Conservation (phyloP, 257 asterid species). For the Solanum chmielewskii region DNA sequence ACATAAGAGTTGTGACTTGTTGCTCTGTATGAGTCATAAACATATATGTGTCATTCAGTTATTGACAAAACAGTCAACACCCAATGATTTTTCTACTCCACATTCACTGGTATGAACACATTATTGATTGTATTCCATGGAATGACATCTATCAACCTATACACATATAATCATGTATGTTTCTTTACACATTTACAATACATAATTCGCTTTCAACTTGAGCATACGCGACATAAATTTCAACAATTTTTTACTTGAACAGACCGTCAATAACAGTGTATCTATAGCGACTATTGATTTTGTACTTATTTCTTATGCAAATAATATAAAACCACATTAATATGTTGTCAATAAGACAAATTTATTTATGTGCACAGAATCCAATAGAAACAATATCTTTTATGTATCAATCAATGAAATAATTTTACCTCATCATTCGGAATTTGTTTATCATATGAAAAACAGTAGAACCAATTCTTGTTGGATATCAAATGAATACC, state of each 20-base stretch:
- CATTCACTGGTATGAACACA: background rate
- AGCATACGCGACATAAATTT: background rate
- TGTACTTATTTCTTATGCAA: background rate
- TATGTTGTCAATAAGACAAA: no score
- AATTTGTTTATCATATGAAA: background rate
- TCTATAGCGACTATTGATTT: no score
- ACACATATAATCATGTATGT: background rate
- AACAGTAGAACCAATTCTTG: background rate
- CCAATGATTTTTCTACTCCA: background rate
- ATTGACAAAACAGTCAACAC: background rate
- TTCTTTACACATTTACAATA: background rate
- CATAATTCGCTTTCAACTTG: background rate
- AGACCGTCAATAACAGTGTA: no score
- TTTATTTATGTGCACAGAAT: background rate
- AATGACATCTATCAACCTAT: background rate
- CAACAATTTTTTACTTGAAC: background rate
- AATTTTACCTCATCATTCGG: background rate
- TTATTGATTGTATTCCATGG: background rate
- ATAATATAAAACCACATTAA: background rate
- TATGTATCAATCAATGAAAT: no score
- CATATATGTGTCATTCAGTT: background rate
- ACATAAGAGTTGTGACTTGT: background rate
- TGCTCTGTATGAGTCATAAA: background rate
- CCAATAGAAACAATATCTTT: no score
- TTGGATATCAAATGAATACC: no score